Evolutionary conservation across 208 protist genomes (phyloP).

Genomic region (Sergeia podlipaevii): DNA sequence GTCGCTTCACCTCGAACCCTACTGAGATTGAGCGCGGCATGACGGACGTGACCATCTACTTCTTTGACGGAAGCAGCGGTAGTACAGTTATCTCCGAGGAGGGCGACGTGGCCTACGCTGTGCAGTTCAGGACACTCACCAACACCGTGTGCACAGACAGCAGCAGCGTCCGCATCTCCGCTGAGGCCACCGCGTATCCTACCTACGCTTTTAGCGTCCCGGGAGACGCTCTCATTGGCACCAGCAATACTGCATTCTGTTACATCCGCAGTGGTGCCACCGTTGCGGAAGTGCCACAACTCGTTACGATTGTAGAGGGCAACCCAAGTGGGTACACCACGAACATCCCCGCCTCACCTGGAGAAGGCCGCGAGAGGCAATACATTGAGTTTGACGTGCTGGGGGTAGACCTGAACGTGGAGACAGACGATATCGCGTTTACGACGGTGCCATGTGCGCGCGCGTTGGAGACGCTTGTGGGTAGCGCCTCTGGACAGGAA

Average conservation of each 20-base stretch:
- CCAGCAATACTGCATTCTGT: constrained; percentile 59
- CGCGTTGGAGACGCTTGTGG: too few species aligned
- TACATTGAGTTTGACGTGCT: constrained; percentile 17
- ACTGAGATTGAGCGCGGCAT: constrained; percentile 45
- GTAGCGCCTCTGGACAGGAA: constrained; percentile 15
- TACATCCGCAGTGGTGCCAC: constrained; percentile 61
- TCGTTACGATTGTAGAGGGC: constrained; percentile 35
- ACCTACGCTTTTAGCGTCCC: constrained; percentile 57
- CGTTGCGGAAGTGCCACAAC: constrained; percentile 83
- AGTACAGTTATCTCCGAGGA: too few species aligned
- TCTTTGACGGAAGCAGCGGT: too few species aligned
- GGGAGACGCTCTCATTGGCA: constrained; percentile 15
- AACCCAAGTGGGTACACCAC: constrained; percentile 73
- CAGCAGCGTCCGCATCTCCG: constrained; percentile 25
- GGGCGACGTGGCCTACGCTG: constrained; percentile 71
- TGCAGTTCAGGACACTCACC: constrained; percentile 54
- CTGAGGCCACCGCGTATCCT: constrained; percentile 34
- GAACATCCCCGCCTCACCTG: constrained; percentile 30
- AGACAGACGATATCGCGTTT: constrained; percentile 72
- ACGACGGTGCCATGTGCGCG: constrained; percentile 52
- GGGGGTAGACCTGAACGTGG: constrained; percentile 44
- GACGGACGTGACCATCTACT: constrained; percentile 46
- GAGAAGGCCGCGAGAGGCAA: too few species aligned
- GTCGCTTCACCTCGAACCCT: constrained; percentile 53
- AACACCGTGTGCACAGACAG: constrained; percentile 68